Conservation (phyloP, 345 rosid species). For the Barbarea vulgaris region DNA sequence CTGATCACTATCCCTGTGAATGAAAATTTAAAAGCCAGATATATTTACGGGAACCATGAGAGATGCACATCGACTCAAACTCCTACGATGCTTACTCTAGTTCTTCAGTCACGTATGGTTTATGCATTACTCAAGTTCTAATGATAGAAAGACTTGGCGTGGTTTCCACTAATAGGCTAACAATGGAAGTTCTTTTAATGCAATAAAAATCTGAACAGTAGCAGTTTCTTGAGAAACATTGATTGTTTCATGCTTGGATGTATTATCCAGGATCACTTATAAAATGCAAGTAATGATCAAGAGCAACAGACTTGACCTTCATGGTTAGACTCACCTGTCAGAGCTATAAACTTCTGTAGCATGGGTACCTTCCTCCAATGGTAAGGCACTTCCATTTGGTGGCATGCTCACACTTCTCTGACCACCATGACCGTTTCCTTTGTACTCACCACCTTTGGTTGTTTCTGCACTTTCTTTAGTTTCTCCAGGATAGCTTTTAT, state of each 20-base stretch:
- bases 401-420: slow-evolving; percentile 34
- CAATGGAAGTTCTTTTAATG: too few species aligned
- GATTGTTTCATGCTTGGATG: not conserved
- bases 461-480: slow-evolving; percentile 32
- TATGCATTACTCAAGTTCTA: not conserved
- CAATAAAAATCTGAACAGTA: not conserved
- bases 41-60: not conserved
- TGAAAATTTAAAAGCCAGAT: slow-evolving; percentile 1
- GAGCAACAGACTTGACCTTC: slow-evolving; percentile 12
- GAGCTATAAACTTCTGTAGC: slow-evolving; percentile 35
- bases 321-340: slow-evolving; percentile 52
- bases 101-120: not conserved
- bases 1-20: slow-evolving; percentile 45
- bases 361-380: slow-evolving; percentile 39
- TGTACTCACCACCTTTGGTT: slow-evolving; percentile 33
- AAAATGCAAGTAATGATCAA: slow-evolving; percentile 11
- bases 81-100: not conserved
- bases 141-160: not conserved
- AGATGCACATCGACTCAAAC: not conserved
- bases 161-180: not conserved
- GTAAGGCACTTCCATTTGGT: slow-evolving; percentile 44
- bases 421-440: slow-evolving; percentile 32
- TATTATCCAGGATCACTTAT: not conserved
- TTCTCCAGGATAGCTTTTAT: slow-evolving; percentile 42
- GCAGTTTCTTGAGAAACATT: not conserved